Base-by-base conservation (phyloP, 495 filamentous ascomycete genomes). In the Penicillium herquei region DNA sequence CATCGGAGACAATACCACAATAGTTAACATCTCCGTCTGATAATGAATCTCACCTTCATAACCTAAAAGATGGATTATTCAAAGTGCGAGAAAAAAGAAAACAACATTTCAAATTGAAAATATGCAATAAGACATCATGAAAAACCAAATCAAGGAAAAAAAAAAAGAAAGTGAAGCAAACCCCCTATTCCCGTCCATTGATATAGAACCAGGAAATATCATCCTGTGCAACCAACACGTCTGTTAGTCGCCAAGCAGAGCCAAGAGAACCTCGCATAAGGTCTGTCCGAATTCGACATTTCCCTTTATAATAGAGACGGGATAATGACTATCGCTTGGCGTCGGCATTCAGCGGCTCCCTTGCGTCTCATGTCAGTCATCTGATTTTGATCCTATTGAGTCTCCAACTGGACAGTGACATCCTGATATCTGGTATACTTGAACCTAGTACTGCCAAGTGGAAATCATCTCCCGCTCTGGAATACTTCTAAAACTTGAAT, bases 261-360 rank as follows among this genome's bases (percentile, higher is more conserved):
- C 41, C 41, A 43, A 43, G 17, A 26, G 43, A 14, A 12, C 32
- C 13, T n/a, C 43, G 16, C 14, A 21, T 46, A 17, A 26, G 9
- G 31, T 7, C 0, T 31, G 21, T 32, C 12, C 26, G 13, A 45
- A 46, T 46, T 46, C 9, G 43, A 13, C 18, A 46, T n/a, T 13
- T 13, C 2, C 11, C n/a, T 12, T 32, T 12, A 31, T 46, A 26
- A 26, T 26, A 26, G 4, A 26, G 21, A 26, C 21, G 21, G 21
- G 21, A 26, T 26, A n/a, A n/a, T n/a, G n/a, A n/a, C n/a, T n/a
- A n/a, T 46, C 43, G 43, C 43, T 51, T 51, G 49, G 33, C 49
- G 7, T 39, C 49, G 37, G 49, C 7, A 21, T 16, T 39, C 10
- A 13, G 49, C 10, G 14, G 18, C 7, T 46, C 17, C 49, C 49